phyloP scores from a whole-genome alignment of 306 rosid species.

The Castanea sativa region DNA sequence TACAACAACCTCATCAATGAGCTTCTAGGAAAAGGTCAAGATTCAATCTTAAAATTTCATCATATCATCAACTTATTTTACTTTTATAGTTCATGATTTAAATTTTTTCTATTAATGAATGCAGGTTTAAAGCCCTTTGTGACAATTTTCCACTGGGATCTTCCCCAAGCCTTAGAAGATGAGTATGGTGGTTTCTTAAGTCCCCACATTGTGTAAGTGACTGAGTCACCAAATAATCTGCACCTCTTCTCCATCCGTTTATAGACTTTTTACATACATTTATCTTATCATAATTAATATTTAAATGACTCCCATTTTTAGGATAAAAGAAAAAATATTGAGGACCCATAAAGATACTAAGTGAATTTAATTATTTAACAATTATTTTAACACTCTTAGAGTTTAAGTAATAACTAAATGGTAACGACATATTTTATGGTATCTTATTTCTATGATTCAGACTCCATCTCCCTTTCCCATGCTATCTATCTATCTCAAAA shows the following conservation, averaged over 20 bases:
- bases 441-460: too few relatives aligned
- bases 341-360: too few relatives aligned
- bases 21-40: conserved; percentile 27
- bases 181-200: conserved; percentile 57
- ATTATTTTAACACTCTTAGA: too few relatives aligned
- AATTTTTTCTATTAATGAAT: not conserved
- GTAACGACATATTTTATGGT: too few relatives aligned
- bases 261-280: too few relatives aligned
- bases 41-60: not conserved
- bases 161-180: conserved; percentile 42
- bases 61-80: not conserved
- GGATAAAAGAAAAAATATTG: too few relatives aligned
- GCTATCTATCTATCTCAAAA: too few relatives aligned
- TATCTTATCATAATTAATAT: not conserved
- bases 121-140: conserved; percentile 36
- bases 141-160: conserved; percentile 48
- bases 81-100: not conserved
- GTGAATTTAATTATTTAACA: not conserved
- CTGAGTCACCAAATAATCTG: not conserved
- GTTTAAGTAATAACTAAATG: too few relatives aligned
- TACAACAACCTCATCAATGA: conserved; percentile 40
- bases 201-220: conserved; percentile 48
- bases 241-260: too few relatives aligned
- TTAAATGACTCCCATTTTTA: not conserved
- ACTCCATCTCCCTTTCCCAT: too few relatives aligned